Evolutionary conservation across 2,329 filamentous ascomycete genomes (phyloP), one percentile per base, ranked within the genome.

Genomic region (Talaromyces piceae): DNA sequence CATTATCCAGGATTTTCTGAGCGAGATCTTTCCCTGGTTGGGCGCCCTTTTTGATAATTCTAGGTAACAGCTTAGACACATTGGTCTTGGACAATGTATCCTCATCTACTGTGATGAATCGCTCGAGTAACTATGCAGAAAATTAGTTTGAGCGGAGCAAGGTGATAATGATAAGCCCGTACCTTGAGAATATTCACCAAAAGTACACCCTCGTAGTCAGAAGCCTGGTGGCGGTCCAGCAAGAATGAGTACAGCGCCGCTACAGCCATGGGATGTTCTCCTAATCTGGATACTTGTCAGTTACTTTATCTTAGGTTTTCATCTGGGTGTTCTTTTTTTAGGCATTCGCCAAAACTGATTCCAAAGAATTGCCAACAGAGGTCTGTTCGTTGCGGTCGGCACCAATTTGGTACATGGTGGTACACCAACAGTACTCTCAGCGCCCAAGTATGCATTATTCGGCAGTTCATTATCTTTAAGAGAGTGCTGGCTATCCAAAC

Each of bases 51-150:
- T 82, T 84, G 48, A 77, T 69, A 56, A 82, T 77, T 23, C 76
- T 73, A 2, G 74, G 73, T 13, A 84, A 65, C 13, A 82, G 70
- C 60, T 82, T 84, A 49, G 73, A 72, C 26, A 83, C 66, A 57
- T 82, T 82, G 7, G 78, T 81, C 60, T 80, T 81, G 57, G 81
- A 76, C 22, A 83, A 68, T 45, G 77, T 72, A 46, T 79, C 77
- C 53, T 75, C 75, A 51, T 78, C 81, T 58, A 84, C 69, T 5
- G 79, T 82, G 12, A 74, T 73, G 55, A 80, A 82, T 41, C 72
- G 72, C 25, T 73, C 67, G 58, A 84, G 72, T 44, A 82, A 66
- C 73, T 81, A 55, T 33, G 47, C 47, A 5, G 9, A 37, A 23
- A 30, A 52, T 70, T 53, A 70, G 63, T 51, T 20, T 20, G 46